Percentiles rank a stretch among this genome's conserved stretches.
Conservation (phyloP, 352 stramenopile genomes). For the Pseudoperonospora humuli region DNA sequence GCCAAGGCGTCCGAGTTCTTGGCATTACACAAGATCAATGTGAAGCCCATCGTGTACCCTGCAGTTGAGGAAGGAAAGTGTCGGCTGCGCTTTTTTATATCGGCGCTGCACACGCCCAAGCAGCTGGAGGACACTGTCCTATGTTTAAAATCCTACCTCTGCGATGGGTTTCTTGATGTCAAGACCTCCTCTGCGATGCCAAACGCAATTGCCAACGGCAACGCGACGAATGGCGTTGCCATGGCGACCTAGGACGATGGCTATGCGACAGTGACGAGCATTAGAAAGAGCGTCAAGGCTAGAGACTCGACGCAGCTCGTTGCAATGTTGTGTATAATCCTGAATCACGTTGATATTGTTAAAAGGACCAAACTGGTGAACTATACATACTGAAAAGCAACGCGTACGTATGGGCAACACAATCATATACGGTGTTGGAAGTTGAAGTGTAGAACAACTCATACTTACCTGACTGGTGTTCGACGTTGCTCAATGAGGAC, state of each 20-base stretch:
- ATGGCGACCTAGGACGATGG: constrained; percentile 10
- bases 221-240: neutral
- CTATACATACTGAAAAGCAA: too few relatives aligned
- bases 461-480: constrained; percentile 87
- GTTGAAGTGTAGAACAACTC: constrained; percentile 11
- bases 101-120: constrained; percentile 55
- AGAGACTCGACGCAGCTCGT: neutral
- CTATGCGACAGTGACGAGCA: constrained; percentile 17
- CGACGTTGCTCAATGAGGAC: constrained; percentile 69
- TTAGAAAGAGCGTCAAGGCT: constrained; percentile 16
- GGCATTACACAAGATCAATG: constrained; percentile 50
- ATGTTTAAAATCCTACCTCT: constrained; percentile 32
- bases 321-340: neutral
- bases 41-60: constrained; percentile 83
- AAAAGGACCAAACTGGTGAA: neutral
- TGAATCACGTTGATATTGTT: neutral
- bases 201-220: constrained; percentile 1
- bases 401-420: neutral
- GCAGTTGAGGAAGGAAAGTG: constrained; percentile 81
- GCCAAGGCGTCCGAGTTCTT: constrained; percentile 65
- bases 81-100: constrained; percentile 83
- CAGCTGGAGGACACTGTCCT: constrained; percentile 56
- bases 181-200: neutral
- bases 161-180: constrained; percentile 5
- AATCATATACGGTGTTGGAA: neutral